Evolutionary conservation across 2,329 filamentous ascomycete species (phyloP), one percentile per base, ranked within the genome.

Genomic region (Botryotinia globosa): DNA sequence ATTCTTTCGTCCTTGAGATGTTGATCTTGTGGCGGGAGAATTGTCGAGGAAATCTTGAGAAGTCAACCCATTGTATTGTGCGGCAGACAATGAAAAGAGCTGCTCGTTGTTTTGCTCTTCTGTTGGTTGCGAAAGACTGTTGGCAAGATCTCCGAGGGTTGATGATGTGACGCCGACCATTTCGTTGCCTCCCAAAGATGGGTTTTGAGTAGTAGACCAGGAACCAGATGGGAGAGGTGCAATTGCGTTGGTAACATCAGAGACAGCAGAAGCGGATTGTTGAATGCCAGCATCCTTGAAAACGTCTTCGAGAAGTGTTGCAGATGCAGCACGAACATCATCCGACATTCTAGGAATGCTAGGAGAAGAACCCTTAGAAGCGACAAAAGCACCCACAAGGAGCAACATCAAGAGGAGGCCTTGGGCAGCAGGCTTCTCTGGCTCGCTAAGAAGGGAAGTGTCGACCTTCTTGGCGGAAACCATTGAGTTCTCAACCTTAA

Each of bases 361-460:
- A 56, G 90, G 89, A n/a, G 87, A 85, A 32, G 90, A 88, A 77
- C 90, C 90, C 83, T 94, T 97, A 45, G 95, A 98, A 75, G 96
- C 92, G 78, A 98, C 94, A 81, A 98, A 97, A 70, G 96, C 96
- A 80, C 96, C 96, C 76, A 97, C 94, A 71, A 99, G 91, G 80
- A 99, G 92, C 77, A 98, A 92, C 94, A 98, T 97, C 83, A 95
- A 91, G 82, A 98, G 87, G 79, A 98, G 84, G 79, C 94, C 93
- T 79, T 94, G 92, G 77, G 93, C 91, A 74, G 90, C 87, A 73
- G 88, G 84, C 84, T 91, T 91, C 75, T 91, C 89, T 73, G 83
- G 81, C 59, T 89, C 86, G 78, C 81, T 80, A 61, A 83, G 80
- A 68, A 85, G 82, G 72, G 81, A 77, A 73, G 81, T 77, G 74